Percentiles rank a stretch among this genome's conserved stretches.
Conservation (phyloP, 1,284 basidiomycete genomes). For the Ganoderma sp. region DNA sequence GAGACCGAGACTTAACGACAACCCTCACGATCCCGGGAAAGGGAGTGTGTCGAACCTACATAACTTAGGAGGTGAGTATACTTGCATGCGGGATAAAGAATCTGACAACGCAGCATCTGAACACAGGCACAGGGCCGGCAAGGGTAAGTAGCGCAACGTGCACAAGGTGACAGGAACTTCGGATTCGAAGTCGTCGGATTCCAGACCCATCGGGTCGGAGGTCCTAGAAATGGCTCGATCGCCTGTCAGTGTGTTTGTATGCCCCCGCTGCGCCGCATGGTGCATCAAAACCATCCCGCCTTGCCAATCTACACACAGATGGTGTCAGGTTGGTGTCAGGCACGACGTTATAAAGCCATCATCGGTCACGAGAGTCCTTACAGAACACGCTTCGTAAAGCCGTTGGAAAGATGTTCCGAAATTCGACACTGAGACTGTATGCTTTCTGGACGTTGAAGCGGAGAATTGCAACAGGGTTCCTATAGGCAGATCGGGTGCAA, state of each 20-base stretch:
- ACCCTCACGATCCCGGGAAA: too few species aligned
- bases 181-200: not conserved
- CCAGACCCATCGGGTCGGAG: not conserved
- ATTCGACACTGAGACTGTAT: too few species aligned
- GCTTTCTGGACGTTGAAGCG: too few species aligned
- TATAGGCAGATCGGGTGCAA: not conserved
- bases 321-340: constrained; percentile 1
- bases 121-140: not conserved
- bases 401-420: too few species aligned
- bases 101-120: not conserved
- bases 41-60: too few species aligned
- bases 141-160: too few species aligned
- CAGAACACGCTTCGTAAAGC: too few species aligned
- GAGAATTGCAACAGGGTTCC: not conserved
- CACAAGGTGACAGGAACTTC: not conserved
- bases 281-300: not conserved
- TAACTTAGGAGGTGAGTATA: not conserved
- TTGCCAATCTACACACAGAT: not conserved
- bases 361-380: too few species aligned
- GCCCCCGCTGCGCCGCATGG: not conserved
- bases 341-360: not conserved
- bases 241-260: not conserved
- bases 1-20: too few species aligned
- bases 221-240: not conserved
- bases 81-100: not conserved